Evolutionary conservation across 805 yeast species (phyloP).

Genomic region (Saturnispora serradocipensis): DNA sequence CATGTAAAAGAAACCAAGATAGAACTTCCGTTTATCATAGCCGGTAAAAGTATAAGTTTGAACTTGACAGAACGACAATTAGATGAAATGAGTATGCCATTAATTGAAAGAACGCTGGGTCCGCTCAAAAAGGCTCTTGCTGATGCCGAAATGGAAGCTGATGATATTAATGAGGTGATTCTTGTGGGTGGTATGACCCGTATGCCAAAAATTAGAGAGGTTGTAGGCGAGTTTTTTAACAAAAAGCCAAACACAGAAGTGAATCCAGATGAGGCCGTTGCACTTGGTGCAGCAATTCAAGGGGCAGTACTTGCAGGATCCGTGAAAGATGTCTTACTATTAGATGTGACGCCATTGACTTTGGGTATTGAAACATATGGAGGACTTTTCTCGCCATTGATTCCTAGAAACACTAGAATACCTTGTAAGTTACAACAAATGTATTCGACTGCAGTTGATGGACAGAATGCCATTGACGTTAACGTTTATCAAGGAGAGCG

Average conservation of each 20-base stretch:
- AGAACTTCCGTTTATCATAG: conserved; percentile 74
- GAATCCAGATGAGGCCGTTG: conserved; percentile 92
- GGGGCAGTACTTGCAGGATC: conserved; percentile 96
- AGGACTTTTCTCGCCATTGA: conserved; percentile 85
- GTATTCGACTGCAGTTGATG: conserved; percentile 91
- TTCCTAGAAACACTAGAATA: conserved; percentile 84
- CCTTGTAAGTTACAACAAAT: conserved; percentile 92
- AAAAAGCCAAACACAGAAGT: conserved; percentile 84
- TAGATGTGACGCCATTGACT: conserved; percentile 83
- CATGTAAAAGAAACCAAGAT: conserved; percentile 63
- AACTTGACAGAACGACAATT: conserved; percentile 41
- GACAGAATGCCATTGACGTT: conserved; percentile 90
- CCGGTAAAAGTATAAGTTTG: conserved; percentile 33
- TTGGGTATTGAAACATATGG: conserved; percentile 96
- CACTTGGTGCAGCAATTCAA: conserved; percentile 96
- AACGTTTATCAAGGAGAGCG: conserved; percentile 98
- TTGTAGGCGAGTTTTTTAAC: conserved; percentile 69
- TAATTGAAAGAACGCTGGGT: conserved; percentile 62
- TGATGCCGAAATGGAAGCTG: conserved; percentile 62
- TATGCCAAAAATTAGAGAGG: conserved; percentile 79
- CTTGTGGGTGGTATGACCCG: conserved; percentile 89
- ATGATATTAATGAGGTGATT: conserved; percentile 70
- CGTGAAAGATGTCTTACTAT: conserved; percentile 80
- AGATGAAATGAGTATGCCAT: conserved; percentile 40
- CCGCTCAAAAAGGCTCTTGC: conserved; percentile 77